Conservation (phyloP, 495 filamentous ascomycete genomes). For the Darksidea phi region DNA sequence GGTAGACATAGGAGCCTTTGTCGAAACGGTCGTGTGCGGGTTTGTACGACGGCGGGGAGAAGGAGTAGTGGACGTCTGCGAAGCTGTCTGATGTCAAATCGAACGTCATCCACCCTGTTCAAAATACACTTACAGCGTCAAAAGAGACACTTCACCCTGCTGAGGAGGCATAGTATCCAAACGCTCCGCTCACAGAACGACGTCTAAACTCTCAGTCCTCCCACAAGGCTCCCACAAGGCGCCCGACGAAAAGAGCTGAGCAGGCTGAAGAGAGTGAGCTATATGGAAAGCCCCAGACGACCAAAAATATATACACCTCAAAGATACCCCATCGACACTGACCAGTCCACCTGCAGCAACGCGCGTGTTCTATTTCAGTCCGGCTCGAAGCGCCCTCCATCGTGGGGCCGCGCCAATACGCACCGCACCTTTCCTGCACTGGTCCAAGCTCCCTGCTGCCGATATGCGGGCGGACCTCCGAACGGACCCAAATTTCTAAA, state of each 20-base stretch:
- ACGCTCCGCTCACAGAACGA: background rate
- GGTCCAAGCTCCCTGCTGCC: constrained; percentile 1
- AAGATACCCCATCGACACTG: background rate
- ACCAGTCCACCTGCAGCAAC: background rate
- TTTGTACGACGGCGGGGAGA: constrained; percentile 65
- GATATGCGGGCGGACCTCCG: constrained; percentile 12
- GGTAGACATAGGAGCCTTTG: constrained; percentile 83
- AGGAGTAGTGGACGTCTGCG: constrained; percentile 87
- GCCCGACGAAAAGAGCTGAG: background rate
- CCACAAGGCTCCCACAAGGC: background rate
- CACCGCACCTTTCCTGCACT: background rate
- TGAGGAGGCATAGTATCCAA: constrained; percentile 65
- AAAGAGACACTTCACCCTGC: constrained; percentile 73
- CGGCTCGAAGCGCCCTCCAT: constrained; percentile 14
- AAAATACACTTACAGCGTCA: constrained; percentile 67
- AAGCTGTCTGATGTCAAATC: constrained; percentile 57
- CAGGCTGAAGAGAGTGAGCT: background rate
- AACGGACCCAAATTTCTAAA: constrained; percentile 1
- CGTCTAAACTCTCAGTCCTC: no score
- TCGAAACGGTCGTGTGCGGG: constrained; percentile 84
- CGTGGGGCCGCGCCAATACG: background rate
- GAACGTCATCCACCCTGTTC: background rate
- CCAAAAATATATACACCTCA: background rate
- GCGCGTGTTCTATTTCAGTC: constrained; percentile 21
- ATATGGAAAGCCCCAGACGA: background rate